Base-by-base conservation (phyloP, 2,329 filamentous ascomycete species). In the Neoascochyta sp. region DNA sequence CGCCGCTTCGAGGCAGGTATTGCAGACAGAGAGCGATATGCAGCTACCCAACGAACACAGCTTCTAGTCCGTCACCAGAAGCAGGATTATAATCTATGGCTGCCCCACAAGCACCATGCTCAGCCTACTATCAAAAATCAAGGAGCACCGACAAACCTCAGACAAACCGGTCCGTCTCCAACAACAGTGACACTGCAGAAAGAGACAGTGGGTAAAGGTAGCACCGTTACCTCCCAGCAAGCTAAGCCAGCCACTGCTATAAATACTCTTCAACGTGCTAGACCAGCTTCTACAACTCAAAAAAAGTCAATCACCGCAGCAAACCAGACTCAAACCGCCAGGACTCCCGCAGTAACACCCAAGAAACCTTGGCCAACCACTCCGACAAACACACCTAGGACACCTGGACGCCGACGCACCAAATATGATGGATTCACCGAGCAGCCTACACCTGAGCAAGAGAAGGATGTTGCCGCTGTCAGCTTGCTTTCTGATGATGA, bases 401-500 rank as follows among this genome's bases (percentile, higher is more conserved):
- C 9, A 5, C n/a, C 16, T 1, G 19, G 16, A 7, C 8, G 14
- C 10, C 12, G 11, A n/a, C 24, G 25, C 6, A 5, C 12, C 9
- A 31, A 22, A 16, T n/a, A 10, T 3, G 11, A 20, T 7, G n/a
- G 7, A 9, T 10, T 14, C 13, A 9, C 9, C 3, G 13, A 11
- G 13, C 22, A n/a, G 9, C 8, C 9, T 4, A 21, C 11, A 4
- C 6, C 15, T 13, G 13, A 3, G 4, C 10, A 16, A 5, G 19
- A n/a, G 6, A 22, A 19, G 8, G 13, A 31, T 6, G 6, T 3
- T 9, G 12, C 15, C n/a, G 12, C 21, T 1, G 23, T 34, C 11
- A 14, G 31, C 12, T 17, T 34, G 5, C 27, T 30, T 11, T 24
- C 24, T 5, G 25, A 28, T 14, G 27, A 25, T 9, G 34, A 33